Conservation (phyloP, 148 eudicot genomes). For the Spergularia bocconei region DNA sequence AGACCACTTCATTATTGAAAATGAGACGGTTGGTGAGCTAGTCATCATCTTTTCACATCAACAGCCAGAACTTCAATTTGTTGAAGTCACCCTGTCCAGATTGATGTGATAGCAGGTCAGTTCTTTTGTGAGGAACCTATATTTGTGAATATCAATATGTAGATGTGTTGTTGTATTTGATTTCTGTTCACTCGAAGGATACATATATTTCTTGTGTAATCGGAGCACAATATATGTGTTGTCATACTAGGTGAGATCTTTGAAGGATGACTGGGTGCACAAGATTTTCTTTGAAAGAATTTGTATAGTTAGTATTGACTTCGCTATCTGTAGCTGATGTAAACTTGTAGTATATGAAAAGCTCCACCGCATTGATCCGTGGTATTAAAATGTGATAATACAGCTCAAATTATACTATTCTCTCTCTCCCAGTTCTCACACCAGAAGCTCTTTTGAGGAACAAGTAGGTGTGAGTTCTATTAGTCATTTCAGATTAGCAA, state of each 20-base stretch:
- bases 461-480: too few relatives aligned
- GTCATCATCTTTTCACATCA: background rate
- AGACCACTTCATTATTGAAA: background rate
- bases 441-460: too few relatives aligned
- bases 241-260: background rate
- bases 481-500: too few relatives aligned
- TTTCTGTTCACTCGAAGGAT: background rate
- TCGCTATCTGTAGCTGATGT: too few relatives aligned
- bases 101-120: slow-evolving; percentile 4
- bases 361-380: too few relatives aligned
- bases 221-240: background rate
- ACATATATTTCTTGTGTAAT: background rate
- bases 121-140: slow-evolving; percentile 2
- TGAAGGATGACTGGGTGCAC: background rate
- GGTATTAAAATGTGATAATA: too few relatives aligned
- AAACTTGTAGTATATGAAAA: too few relatives aligned
- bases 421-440: too few relatives aligned
- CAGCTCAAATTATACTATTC: too few relatives aligned
- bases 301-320: too few relatives aligned
- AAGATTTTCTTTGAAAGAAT: background rate
- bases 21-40: background rate
- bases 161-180: background rate
- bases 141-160: background rate
- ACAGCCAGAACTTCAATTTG: background rate
- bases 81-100: background rate